These are phyloP conservation scores for Penicillium paradoxum DNA, from an alignment of 495 filamentous ascomycete genomes.

Conservation along the genomic window DNA sequence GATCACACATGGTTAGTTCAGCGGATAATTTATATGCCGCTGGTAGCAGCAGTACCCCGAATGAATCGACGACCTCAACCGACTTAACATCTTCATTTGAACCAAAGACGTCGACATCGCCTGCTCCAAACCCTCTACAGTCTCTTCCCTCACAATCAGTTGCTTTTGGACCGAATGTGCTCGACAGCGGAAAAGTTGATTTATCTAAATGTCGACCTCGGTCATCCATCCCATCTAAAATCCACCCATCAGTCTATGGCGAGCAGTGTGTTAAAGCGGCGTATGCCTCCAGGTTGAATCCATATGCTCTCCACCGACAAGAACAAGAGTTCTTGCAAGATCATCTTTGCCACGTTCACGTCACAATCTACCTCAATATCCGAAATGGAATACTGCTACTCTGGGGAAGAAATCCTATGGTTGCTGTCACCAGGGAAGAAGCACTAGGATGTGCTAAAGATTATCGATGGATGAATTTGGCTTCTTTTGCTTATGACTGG, in stretches of 20 bases:
- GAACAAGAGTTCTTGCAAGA: slow-evolving; percentile 77
- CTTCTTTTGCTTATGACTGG: slow-evolving; percentile 88
- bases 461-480: slow-evolving; percentile 83
- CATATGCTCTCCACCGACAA: slow-evolving; percentile 78
- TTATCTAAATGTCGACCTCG: slow-evolving; percentile 50
- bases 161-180: slow-evolving; percentile 7
- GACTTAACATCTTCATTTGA: slow-evolving; percentile 23
- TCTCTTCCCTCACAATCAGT: slow-evolving; percentile 14
- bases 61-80: slow-evolving; percentile 27
- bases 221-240: slow-evolving; percentile 72
- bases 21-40: slow-evolving; percentile 16
- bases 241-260: slow-evolving; percentile 71
- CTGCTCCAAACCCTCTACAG: slow-evolving; percentile 19
- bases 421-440: slow-evolving; percentile 80
- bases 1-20: neutral
- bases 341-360: slow-evolving; percentile 80
- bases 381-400: slow-evolving; percentile 89
- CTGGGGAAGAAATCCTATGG: slow-evolving; percentile 86
- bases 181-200: slow-evolving; percentile 21
- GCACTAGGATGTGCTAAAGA: slow-evolving; percentile 91
- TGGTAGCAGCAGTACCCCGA: slow-evolving; percentile 23
- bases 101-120: slow-evolving; percentile 29
- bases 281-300: slow-evolving; percentile 82
- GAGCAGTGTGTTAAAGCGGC: slow-evolving; percentile 84
- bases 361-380: slow-evolving; percentile 96